Evolutionary conservation across 805 yeast genomes (phyloP), one percentile per base, ranked within the genome.

Genomic region (Yamadazyma paraphyllophila): DNA sequence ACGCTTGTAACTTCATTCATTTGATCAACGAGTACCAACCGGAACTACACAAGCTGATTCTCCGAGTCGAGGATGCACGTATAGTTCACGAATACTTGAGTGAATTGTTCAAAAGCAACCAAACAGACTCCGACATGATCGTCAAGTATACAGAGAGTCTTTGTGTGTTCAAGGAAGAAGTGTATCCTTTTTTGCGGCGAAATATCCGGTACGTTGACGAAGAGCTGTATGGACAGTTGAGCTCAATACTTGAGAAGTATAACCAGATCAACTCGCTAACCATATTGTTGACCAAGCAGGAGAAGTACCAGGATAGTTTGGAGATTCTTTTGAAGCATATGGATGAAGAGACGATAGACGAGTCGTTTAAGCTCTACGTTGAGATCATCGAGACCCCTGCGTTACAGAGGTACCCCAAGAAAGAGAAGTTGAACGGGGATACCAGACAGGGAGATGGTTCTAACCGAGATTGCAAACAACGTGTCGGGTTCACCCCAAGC

Each of bases 21-120:
- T 45, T 74, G 4, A 58, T 81, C 9, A 56, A 67, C 11, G 54
- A 53, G 12, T 60, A 67, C 50, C 56, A 63, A 40, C 78, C 78
- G 0, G 46, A 52, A 1, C 48, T 80, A 31, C 80, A 78, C 53
- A 39, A 46, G 1, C 61, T 65, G 40, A 61, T 72, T 1, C 53
- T 78, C 30, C 45, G 55, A 1, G 49, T 69, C 17, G 41, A 61
- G 9, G 66, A 61, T 37, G 44, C 35, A 0, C 13, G 29, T 7
- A 24, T 63, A 10, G 59, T 60, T 30, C 74, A 49, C 47, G 45
- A 54, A 25, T 77, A 75, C 49, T 54, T 76, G 37, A 14, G 35
- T 33, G 48, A 48, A 1, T 40, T 52, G 1, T 49, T 75, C n/a
- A 39, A 39, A 11, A 63, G 67, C 48, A 59, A 52, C 4, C 9